Conservation (phyloP, 2,329 filamentous ascomycete genomes). For the Colletotrichum sp. region DNA sequence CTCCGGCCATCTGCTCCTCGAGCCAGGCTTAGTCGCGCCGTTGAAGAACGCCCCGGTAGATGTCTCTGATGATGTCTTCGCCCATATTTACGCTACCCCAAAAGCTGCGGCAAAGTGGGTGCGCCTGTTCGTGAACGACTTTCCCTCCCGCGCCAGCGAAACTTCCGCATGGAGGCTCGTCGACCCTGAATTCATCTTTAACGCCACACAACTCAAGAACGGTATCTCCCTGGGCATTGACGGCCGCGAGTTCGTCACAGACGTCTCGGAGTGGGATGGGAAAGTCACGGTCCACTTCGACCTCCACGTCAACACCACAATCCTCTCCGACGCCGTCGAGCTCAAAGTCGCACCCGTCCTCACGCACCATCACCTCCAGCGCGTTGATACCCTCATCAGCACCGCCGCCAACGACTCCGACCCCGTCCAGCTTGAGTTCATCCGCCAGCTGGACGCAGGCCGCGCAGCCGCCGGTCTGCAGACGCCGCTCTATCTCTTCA, state of each 20-base stretch:
- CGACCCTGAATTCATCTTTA: conserved; percentile 31
- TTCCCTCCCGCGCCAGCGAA: neutral
- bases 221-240: conserved; percentile 42
- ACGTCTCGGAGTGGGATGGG: conserved; percentile 31
- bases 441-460: conserved; percentile 19
- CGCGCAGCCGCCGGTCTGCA: conserved; percentile 19
- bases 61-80: conserved; percentile 21
- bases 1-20: conserved; percentile 33
- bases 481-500: conserved; percentile 25
- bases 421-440: conserved; percentile 22
- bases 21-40: conserved; percentile 34
- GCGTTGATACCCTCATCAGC: conserved; percentile 29
- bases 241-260: conserved; percentile 31
- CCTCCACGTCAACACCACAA: conserved; percentile 25
- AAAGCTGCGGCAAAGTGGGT: conserved; percentile 22
- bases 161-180: conserved; percentile 29
- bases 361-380: conserved; percentile 40
- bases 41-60: conserved; percentile 33
- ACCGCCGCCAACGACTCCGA: conserved; percentile 1
- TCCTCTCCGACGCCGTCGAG: conserved; percentile 29
- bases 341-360: conserved; percentile 42
- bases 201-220: conserved; percentile 24
- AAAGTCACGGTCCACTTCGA: conserved; percentile 30
- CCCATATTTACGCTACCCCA: conserved; percentile 18
- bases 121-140: conserved; percentile 30